A percentile compares a stretch with the other conserved stretches of the same genome.
Conservation (phyloP, 2,329 filamentous ascomycete species). For the Tympanopsis confertula region DNA sequence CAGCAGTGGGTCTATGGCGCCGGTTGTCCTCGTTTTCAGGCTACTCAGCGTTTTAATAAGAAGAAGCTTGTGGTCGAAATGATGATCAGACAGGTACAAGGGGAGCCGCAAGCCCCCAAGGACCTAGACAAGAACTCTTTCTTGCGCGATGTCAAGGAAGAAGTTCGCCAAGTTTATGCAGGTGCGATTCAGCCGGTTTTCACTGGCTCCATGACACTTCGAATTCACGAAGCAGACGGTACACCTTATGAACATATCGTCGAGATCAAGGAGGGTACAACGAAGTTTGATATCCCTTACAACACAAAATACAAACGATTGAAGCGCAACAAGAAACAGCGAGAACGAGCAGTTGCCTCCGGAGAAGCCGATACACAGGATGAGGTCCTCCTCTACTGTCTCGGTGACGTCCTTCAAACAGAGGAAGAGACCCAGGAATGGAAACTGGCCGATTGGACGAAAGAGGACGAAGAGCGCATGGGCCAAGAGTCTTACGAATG, state of each 20-base stretch:
- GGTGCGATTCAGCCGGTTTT: conserved; percentile 69
- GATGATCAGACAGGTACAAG: conserved; percentile 68
- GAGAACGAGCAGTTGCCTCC: conserved; percentile 60
- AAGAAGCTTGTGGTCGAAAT: conserved; percentile 93
- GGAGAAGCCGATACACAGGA: conserved; percentile 58
- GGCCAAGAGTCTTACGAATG: conserved; percentile 95
- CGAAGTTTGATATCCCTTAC: conserved; percentile 89
- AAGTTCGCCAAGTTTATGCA: conserved; percentile 55
- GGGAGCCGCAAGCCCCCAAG: conserved; percentile 33
- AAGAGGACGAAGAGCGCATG: conserved; percentile 82
- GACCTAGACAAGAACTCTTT: conserved; percentile 63
- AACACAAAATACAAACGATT: conserved; percentile 98
- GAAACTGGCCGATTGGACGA: conserved; percentile 79
- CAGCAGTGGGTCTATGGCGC: conserved; percentile 82
- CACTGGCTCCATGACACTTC: conserved; percentile 91
- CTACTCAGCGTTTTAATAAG: conserved; percentile 89
- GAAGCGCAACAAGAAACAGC: conserved; percentile 74
- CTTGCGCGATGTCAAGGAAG: conserved; percentile 74
- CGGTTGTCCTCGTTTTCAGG: conserved; percentile 78
- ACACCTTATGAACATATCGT: conserved; percentile 97
- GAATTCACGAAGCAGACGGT: conserved; percentile 94
- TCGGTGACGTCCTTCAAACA: conserved; percentile 80
- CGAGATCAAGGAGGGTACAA: conserved; percentile 77
- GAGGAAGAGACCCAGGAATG: conserved; percentile 74
- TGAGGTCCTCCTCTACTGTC: conserved; percentile 76